Base-by-base conservation (phyloP, 129 eudicot genomes). In the Calendula officinalis region DNA sequence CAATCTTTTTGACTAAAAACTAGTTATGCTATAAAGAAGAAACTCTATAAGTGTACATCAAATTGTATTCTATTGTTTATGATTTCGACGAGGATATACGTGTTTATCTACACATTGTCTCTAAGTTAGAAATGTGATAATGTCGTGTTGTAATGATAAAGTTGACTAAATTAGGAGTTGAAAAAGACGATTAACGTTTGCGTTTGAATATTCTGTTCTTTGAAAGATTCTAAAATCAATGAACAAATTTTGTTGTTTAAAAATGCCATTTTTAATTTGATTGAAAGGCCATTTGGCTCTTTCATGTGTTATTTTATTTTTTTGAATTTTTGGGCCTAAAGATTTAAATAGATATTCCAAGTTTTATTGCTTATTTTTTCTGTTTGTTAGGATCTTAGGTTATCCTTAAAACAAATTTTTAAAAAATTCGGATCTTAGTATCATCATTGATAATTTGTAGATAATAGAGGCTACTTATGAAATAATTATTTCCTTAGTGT, bases 251-350 rank as follows among this genome's bases (percentile, higher is more conserved):
- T 17, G 15, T 69, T 33, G 27, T 14, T 57, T 34, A 14, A 7
- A 45, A 46, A 17, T 50, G 45, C 1, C 11, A 65, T 51, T 36
- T 50, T 62, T 45, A 43, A 62, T 35, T 16, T 12, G 38, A 53
- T 42, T 60, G 75, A 70, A 60, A 70, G 43, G 68, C n/a, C 68
- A 50, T 49, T 70, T 70, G 75, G 62, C 68, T 70, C 68, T 48
- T 50, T 7, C 68, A 60, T 14, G 17, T 57, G 30, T 49, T 51
- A 37, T 53, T 66, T 54, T 52, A 11, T 2, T 17, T 57, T 16
- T 46, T 47, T 1, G 33, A 44, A 36, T 14, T n/a, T 13, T 17
- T 12, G 32, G 75, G 15, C 48, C 17, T 53, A 0, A 41, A 36
- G 33, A 32, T 30, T 51, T 17, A 37, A 6, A n/a, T 56, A 56